Conservation (phyloP, 352 stramenopile genomes). For the Phytophthora fragariae region DNA sequence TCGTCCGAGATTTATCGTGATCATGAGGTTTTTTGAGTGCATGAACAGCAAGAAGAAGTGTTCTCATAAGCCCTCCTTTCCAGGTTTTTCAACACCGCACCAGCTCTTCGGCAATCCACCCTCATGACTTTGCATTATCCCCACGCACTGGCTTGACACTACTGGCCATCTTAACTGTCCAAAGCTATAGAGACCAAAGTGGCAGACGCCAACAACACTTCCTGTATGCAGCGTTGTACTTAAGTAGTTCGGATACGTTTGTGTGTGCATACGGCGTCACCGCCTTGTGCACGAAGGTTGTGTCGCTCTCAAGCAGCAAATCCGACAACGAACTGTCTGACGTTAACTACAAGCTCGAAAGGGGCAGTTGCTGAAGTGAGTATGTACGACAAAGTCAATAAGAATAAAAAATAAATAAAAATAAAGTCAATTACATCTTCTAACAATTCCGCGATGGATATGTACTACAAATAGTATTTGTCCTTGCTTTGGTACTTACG, state of each 20-base stretch:
- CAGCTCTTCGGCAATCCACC: neutral
- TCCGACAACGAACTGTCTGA: neutral
- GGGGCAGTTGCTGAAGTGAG: neutral
- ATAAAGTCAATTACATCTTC: too few relatives aligned
- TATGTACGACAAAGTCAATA: too few relatives aligned
- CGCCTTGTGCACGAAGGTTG: neutral
- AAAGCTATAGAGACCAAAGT: neutral
- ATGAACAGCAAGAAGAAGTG: neutral
- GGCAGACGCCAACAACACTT: neutral
- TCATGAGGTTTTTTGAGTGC: neutral
- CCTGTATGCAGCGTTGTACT: neutral
- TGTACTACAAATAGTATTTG: too few relatives aligned
- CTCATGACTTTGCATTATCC: neutral
- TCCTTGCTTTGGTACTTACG: too few relatives aligned
- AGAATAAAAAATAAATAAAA: too few relatives aligned
- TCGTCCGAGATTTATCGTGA: neutral
- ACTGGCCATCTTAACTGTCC: neutral
- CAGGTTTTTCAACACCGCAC: neutral
- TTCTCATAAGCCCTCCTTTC: neutral
- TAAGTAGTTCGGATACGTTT: constrained; percentile 1
- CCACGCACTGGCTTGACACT: neutral
- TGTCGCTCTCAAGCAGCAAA: neutral
- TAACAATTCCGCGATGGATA: too few relatives aligned
- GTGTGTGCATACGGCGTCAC: neutral
- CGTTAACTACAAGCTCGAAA: constrained; percentile 7